Conservation (phyloP, 116 monocot species). For the Phalaenopsis hybrid region DNA sequence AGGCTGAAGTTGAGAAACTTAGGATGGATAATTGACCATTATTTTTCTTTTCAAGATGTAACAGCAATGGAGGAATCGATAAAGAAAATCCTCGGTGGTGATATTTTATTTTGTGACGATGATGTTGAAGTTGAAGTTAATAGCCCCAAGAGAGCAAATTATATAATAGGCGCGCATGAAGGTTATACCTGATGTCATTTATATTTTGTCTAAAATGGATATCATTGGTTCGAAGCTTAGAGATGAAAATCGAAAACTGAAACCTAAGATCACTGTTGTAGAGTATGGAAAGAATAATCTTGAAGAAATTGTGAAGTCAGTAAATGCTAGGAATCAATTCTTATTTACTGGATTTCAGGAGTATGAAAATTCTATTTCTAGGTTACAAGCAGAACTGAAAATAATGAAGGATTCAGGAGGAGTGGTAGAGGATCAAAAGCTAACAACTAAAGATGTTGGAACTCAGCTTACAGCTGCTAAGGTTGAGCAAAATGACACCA, state of each 20-base stretch:
- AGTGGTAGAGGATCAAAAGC: conserved; percentile 23
- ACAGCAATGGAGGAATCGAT: conserved; percentile 42
- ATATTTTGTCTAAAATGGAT: conserved; percentile 10
- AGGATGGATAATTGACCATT: conserved; percentile 56
- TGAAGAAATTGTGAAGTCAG: conserved; percentile 17
- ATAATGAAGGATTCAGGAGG: conserved; percentile 27
- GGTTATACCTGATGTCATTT: conserved; percentile 4
- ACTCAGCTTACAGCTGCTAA: conserved; percentile 23
- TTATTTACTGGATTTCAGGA: conserved; percentile 25
- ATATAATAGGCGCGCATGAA: conserved; percentile 14
- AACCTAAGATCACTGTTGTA: conserved; percentile 10
- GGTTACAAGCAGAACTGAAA: conserved; percentile 25
- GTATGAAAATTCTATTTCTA: conserved; percentile 29
- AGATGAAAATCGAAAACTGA: conserved; percentile 23
- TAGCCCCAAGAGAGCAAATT: conserved; percentile 3
- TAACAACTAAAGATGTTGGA: conserved; percentile 27
- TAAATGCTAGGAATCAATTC: conserved; percentile 14
- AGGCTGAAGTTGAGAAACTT: conserved; percentile 36
- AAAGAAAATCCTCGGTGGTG: conserved; percentile 25
- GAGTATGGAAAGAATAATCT: conserved; percentile 19
- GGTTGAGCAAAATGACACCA: conserved; percentile 23
- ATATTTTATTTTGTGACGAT: conserved; percentile 19
- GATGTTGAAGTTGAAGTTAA: conserved; percentile 16
- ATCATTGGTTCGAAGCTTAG: conserved; percentile 18
- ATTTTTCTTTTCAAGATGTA: conserved; percentile 61